Conservation (phyloP, 441 rosid genomes). For the Mallotus japonicus region DNA sequence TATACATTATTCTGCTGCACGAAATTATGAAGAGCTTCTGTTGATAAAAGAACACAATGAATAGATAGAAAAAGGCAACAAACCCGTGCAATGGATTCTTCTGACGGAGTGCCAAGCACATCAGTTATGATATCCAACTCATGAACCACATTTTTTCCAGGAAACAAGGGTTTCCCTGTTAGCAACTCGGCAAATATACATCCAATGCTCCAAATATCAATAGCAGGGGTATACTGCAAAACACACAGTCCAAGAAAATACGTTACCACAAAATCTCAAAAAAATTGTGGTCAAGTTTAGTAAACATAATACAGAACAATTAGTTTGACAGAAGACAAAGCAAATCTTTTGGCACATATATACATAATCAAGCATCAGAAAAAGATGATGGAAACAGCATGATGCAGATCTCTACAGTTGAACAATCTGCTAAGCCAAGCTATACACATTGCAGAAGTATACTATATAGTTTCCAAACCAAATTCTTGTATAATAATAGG, state of each 20-base stretch:
- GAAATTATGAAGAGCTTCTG: slow-evolving; percentile 26
- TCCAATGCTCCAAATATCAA: slow-evolving; percentile 99
- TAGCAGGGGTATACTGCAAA: slow-evolving; percentile 95
- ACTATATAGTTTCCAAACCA: not conserved
- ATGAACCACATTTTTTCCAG: slow-evolving; percentile 93
- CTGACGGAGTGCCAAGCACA: slow-evolving; percentile 91
- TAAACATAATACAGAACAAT: not conserved
- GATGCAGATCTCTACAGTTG: not conserved
- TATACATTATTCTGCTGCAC: not conserved
- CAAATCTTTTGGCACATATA: not conserved
- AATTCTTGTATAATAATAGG: not conserved
- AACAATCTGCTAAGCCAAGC: not conserved
- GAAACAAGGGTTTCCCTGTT: slow-evolving; percentile 86
- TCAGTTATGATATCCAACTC: slow-evolving; percentile 90
- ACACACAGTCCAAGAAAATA: slow-evolving; percentile 17
- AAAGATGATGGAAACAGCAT: not conserved
- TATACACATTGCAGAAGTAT: not conserved
- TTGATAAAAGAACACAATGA: slow-evolving; percentile 17
- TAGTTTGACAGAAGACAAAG: slow-evolving; percentile 1
- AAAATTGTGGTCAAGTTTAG: not conserved
- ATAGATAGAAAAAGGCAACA: slow-evolving; percentile 29
- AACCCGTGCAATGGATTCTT: slow-evolving; percentile 72
- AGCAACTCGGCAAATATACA: slow-evolving; percentile 97
- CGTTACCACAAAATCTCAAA: slow-evolving; percentile 12
- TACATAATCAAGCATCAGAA: not conserved